phyloP scores from a whole-genome alignment of 2,329 filamentous ascomycete genomes.

The Sporothrix dimorphospora region DNA sequence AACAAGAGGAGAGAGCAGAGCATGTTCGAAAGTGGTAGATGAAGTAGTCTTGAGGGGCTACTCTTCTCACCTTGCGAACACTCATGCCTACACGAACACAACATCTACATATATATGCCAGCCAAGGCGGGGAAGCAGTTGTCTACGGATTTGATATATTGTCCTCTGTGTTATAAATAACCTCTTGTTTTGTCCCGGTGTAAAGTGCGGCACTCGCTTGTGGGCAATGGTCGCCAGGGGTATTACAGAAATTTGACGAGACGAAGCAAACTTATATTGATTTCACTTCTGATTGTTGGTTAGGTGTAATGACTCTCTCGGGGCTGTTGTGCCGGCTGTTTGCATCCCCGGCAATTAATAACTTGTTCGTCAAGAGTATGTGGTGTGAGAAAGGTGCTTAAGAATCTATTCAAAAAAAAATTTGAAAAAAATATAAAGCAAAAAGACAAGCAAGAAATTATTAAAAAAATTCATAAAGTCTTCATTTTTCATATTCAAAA shows the following conservation, averaged over 20 bases:
- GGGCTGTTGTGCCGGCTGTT: background rate
- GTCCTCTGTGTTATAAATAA: background rate
- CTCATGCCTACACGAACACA: too few species aligned
- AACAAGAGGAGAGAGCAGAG: background rate
- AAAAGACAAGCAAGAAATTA: too few species aligned
- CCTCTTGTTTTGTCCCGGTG: background rate
- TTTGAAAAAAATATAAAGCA: too few species aligned
- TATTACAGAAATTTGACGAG: background rate
- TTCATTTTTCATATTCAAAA: too few species aligned
- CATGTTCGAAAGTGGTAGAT: background rate
- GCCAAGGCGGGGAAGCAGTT: background rate
- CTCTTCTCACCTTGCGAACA: too few species aligned
- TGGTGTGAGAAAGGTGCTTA: too few species aligned
- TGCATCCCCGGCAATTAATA: background rate
- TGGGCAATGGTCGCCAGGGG: background rate
- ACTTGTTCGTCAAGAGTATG: too few species aligned
- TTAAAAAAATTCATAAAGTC: too few species aligned
- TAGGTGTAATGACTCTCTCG: background rate
- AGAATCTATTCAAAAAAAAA: too few species aligned
- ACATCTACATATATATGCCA: background rate
- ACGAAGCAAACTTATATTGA: background rate
- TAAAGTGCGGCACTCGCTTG: slow-evolving; percentile 5
- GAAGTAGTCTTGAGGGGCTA: too few species aligned
- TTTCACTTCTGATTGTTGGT: background rate
- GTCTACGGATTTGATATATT: background rate